phyloP scores from a whole-genome alignment of 75 land plant genomes.

The Pinus tabuliformis region DNA sequence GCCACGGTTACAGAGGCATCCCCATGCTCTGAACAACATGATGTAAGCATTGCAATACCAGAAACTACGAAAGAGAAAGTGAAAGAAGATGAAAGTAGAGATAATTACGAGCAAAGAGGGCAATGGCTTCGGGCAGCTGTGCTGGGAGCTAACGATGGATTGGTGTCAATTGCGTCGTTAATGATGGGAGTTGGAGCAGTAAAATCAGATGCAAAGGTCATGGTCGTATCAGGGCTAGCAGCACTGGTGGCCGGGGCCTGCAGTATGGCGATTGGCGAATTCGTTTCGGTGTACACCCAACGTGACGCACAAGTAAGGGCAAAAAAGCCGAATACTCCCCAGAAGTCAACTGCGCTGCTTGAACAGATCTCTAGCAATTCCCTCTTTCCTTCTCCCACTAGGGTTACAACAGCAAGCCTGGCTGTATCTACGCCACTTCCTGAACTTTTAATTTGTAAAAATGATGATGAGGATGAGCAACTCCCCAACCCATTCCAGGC shows the following conservation, averaged over 20 bases:
- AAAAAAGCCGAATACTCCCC: neutral
- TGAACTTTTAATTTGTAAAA: too few relatives aligned
- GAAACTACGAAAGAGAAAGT: neutral
- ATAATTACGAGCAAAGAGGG: conserved; percentile 26
- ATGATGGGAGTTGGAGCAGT: conserved; percentile 51
- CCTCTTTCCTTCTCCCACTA: too few relatives aligned
- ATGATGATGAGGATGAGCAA: neutral
- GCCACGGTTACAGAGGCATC: neutral
- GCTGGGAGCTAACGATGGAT: conserved; percentile 54
- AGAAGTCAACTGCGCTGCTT: too few relatives aligned
- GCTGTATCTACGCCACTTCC: neutral
- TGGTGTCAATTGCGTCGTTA: conserved; percentile 48
- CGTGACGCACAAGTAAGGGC: conserved; percentile 29
- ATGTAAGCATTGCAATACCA: neutral
- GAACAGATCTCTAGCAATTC: neutral
- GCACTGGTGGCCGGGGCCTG: conserved; percentile 50
- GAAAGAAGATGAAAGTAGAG: neutral
- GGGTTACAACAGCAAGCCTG: neutral
- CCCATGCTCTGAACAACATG: neutral
- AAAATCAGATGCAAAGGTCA: conserved; percentile 3
- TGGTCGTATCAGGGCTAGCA: conserved; percentile 39
- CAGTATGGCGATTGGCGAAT: conserved; percentile 61
- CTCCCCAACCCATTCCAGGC: conserved; percentile 49
- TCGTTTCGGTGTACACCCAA: conserved; percentile 51
- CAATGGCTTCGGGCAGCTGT: conserved; percentile 58